Evolutionary conservation across 768 basidiomycete species (phyloP).

Genomic region (Sistotremastrum niveocremeum): DNA sequence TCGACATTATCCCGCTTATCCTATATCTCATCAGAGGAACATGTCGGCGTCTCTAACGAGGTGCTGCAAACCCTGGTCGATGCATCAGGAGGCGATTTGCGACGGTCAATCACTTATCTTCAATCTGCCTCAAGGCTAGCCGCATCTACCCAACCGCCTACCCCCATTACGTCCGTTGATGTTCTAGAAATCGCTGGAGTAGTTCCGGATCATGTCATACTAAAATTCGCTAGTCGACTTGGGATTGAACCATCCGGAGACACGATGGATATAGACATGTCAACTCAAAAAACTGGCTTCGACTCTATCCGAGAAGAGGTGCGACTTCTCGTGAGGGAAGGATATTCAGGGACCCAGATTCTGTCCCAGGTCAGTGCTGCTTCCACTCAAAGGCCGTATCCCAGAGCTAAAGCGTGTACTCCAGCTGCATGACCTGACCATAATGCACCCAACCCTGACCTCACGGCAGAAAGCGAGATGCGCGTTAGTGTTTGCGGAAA

Average conservation of each 20-base stretch:
- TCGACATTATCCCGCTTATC: conserved; percentile 66
- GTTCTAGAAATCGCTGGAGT: conserved; percentile 97
- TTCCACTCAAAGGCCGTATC: conserved; percentile 7
- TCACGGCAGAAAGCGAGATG: conserved; percentile 70
- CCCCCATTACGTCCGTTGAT: conserved; percentile 58
- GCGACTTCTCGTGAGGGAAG: conserved; percentile 66
- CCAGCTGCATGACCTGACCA: conserved; percentile 82
- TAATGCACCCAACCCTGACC: conserved; percentile 69
- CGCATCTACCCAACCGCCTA: conserved; percentile 55
- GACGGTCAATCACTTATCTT: conserved; percentile 93
- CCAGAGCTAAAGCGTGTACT: conserved; percentile 11
- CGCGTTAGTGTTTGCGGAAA: conserved; percentile 80
- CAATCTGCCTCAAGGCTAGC: conserved; percentile 91
- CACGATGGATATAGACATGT: conserved; percentile 18
- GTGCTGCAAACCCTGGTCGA: conserved; percentile 64
- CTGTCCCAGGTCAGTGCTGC: conserved; percentile 58
- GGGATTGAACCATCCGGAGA: conserved; percentile 48
- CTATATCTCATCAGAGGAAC: conserved; percentile 70
- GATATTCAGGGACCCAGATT: conserved; percentile 86
- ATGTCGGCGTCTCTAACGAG: conserved; percentile 38
- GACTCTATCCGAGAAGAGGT: conserved; percentile 57
- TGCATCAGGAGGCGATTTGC: conserved; percentile 82
- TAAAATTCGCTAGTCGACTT: conserved; percentile 51
- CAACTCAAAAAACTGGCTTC: conserved; percentile 30
- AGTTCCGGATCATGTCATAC: conserved; percentile 64